Percentiles rank a stretch among this genome's conserved stretches.
Evolutionary conservation across 495 filamentous ascomycete genomes (phyloP).

Genomic region (Annulohypoxylon stygium): DNA sequence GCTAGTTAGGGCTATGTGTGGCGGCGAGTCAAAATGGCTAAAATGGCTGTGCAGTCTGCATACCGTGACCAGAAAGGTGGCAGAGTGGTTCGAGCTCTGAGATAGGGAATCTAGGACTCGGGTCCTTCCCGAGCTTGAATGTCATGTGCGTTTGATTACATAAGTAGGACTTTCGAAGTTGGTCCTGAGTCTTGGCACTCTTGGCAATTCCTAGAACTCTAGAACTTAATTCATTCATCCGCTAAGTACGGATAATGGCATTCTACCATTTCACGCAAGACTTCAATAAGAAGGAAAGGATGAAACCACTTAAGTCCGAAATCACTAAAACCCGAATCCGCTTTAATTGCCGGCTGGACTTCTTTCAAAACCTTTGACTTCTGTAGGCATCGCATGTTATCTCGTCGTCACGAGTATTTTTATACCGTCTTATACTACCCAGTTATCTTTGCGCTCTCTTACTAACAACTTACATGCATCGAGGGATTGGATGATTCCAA

Average conservation of each 20-base stretch:
- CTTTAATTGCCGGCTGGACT: not conserved
- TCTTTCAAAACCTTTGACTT: too few relatives aligned
- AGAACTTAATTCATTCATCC: conserved; percentile 7
- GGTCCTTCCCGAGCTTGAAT: not conserved
- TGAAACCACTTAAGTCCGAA: not conserved
- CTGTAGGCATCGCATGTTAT: not conserved
- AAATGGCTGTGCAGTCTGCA: not conserved
- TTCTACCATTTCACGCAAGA: not conserved
- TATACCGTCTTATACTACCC: not conserved
- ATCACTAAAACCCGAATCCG: too few relatives aligned
- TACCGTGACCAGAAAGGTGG: not conserved
- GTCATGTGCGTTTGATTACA: conserved; percentile 15
- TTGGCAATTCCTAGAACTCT: not conserved
- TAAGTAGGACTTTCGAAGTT: conserved; percentile 18
- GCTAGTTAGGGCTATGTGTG: conserved; percentile 6
- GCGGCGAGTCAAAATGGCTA: not conserved
- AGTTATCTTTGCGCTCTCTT: not conserved
- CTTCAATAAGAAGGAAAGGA: not conserved
- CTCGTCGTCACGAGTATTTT: not conserved
- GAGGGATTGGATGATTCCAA: not conserved
- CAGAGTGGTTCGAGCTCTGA: not conserved
- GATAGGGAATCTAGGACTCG: conserved; percentile 7
- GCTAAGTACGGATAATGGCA: conserved; percentile 3
- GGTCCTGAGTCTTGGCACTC: not conserved
- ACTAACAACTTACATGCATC: not conserved